phyloP scores from a whole-genome alignment of 495 filamentous ascomycete species.

The Trichoderma gamsii region DNA sequence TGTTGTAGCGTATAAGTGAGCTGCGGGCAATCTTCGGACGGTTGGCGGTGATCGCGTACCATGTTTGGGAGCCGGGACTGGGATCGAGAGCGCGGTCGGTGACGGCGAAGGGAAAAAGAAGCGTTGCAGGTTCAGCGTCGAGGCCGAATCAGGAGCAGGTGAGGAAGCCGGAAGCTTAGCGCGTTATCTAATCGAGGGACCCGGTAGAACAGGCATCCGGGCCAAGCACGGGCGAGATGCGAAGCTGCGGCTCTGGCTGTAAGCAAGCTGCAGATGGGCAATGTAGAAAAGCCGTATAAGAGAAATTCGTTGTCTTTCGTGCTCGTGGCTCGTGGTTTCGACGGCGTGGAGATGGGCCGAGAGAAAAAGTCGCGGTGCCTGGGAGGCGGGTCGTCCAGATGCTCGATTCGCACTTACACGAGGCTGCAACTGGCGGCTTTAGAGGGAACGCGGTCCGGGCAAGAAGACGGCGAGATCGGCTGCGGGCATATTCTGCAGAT shows the following conservation, averaged over 20 bases:
- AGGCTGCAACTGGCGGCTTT: conserved; percentile 6
- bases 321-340: not conserved
- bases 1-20: conserved; percentile 30
- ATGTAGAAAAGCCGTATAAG: not conserved
- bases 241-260: not conserved
- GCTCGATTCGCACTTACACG: conserved; percentile 5
- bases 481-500: not conserved
- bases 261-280: not conserved
- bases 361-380: conserved; percentile 8
- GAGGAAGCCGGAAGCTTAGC: conserved; percentile 8
- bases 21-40: not conserved
- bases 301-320: not conserved
- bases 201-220: not conserved
- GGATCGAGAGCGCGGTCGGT: not conserved
- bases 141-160: not conserved
- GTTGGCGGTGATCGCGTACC: not conserved
- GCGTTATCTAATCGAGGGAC: conserved; percentile 8
- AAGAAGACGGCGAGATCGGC: not conserved
- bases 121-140: not conserved
- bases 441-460: conserved; percentile 13
- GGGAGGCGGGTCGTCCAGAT: not conserved
- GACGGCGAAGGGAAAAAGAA: not conserved
- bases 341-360: not conserved
- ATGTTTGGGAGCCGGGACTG: not conserved
- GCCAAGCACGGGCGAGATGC: not conserved